Evolutionary conservation across 2,329 filamentous ascomycete species (phyloP).

Genomic region (Triangularia verruculosa): DNA sequence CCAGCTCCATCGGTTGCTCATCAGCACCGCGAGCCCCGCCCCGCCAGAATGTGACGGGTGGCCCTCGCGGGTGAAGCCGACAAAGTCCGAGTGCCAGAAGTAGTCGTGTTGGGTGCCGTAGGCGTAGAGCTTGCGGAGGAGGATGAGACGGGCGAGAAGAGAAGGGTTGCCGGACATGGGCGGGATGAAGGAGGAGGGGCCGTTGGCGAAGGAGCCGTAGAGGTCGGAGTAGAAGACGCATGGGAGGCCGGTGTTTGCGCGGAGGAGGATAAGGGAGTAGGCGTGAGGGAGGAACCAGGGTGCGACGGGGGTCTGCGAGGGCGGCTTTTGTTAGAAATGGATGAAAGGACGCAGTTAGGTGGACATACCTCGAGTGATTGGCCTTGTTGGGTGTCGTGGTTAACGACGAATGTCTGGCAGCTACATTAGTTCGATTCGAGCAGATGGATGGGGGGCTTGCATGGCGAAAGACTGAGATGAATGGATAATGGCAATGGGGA

Average conservation of each 20-base stretch:
- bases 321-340: neutral
- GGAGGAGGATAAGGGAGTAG: slow-evolving; percentile 65
- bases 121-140: slow-evolving; percentile 63
- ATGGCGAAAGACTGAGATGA: neutral
- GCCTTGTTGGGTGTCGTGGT: slow-evolving; percentile 65
- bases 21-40: slow-evolving; percentile 53
- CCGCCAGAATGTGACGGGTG: slow-evolving; percentile 47
- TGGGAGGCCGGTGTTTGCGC: slow-evolving; percentile 55
- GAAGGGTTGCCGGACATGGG: slow-evolving; percentile 50
- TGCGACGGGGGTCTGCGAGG: slow-evolving; percentile 51
- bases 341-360: neutral
- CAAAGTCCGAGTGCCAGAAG: slow-evolving; percentile 56
- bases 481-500: neutral
- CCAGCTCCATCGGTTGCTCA: slow-evolving; percentile 49
- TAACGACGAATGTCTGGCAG: slow-evolving; percentile 61
- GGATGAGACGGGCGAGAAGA: slow-evolving; percentile 53
- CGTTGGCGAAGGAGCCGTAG: slow-evolving; percentile 55
- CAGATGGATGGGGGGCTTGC: neutral
- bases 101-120: slow-evolving; percentile 65
- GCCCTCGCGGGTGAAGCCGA: slow-evolving; percentile 55
- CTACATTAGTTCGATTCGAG: neutral
- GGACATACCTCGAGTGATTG: slow-evolving; percentile 54
- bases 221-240: slow-evolving; percentile 71
- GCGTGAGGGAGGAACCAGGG: slow-evolving; percentile 64
- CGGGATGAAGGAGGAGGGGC: slow-evolving; percentile 28